phyloP scores from a whole-genome alignment of 2,329 filamentous ascomycete species.

The Cladosporium cucumerinum region DNA sequence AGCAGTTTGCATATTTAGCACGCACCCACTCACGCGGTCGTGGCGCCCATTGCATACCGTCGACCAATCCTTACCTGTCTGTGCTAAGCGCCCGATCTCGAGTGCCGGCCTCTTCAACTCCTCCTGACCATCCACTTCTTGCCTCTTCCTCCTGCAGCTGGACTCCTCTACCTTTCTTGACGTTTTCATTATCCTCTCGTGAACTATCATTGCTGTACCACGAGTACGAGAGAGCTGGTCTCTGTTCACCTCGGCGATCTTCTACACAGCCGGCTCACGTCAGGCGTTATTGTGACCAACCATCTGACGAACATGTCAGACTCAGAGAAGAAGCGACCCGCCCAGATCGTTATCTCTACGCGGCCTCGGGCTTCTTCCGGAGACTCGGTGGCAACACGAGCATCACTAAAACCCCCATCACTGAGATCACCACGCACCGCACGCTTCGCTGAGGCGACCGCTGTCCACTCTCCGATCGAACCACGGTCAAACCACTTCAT shows the following conservation, averaged over 20 bases:
- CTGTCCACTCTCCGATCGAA: conserved; percentile 73
- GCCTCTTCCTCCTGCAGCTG: conserved; percentile 23
- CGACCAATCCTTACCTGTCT: conserved; percentile 21
- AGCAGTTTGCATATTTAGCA: conserved; percentile 6
- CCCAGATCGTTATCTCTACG: conserved; percentile 39
- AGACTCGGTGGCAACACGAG: conserved; percentile 24
- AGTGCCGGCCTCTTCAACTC: conserved; percentile 23
- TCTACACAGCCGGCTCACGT: conserved; percentile 29
- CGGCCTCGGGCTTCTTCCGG: conserved; percentile 37
- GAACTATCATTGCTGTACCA: conserved; percentile 8
- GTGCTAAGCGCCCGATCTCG: conserved; percentile 25
- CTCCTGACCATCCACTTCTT: conserved; percentile 18
- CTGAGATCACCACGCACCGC: conserved; percentile 61
- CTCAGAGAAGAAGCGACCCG: conserved; percentile 43
- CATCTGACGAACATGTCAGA: conserved; percentile 44
- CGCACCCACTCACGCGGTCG: conserved; percentile 7
- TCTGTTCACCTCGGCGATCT: conserved; percentile 29
- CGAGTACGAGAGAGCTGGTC: conserved; percentile 31
- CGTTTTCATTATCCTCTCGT: conserved; percentile 16
- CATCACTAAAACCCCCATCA: conserved; percentile 28
- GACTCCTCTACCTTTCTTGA: conserved; percentile 17
- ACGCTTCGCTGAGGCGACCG: conserved; percentile 77
- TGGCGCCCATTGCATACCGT: conserved; percentile 12
- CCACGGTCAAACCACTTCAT: conserved; percentile 52
- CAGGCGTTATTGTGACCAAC: conserved; percentile 28